Evolutionary conservation across 352 stramenopile species (phyloP), one percentile per base, ranked within the genome.

Genomic region (Lagenidium sp.): DNA sequence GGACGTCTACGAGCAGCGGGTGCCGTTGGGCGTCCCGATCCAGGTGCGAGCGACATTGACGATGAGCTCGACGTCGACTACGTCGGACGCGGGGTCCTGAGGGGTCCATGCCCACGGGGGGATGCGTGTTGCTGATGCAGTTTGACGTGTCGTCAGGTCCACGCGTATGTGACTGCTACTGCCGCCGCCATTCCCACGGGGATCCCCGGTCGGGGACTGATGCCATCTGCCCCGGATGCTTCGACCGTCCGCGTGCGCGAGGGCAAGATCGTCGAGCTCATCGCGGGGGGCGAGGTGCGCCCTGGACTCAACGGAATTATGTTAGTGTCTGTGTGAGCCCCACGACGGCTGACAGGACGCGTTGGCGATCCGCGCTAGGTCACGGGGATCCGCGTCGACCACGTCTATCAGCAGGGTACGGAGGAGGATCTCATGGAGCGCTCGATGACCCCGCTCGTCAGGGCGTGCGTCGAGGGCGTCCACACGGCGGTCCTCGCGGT

Each of bases 391-490:
- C 48, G 41, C 6, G 20, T 70, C 5, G 67, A 77, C 30, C 56
- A 74, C 28, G 55, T 70, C 5, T 78, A 72, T 29, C 56, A 82
- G 20, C 44, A 70, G 11, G 48, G 49, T 4, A 61, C 50, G 0
- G 69, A 69, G 47, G 29, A 24, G 20, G 68, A 78, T 5, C 35
- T 85, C 6, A 49, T 76, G 21, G 69, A 82, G 25, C 55, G 68
- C 15, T 66, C 69, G 3, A 29, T 85, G 6, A 41, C 53, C 4
- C 43, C 67, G 12, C 48, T 85, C 4, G 36, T 67, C 4, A 60
- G 61, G 6, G 64, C 69, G 1, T 71, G 53, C 10, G 57, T 62
- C 2, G 67, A 85, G 51, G 73, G 69, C 16, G 65, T 85, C 23
- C 77, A 83, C 43, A 61, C 60, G 6, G 54, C 60, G 4, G 38